phyloP scores from a whole-genome alignment of 306 rosid species.

The Amphicarpaea edgeworthii region DNA sequence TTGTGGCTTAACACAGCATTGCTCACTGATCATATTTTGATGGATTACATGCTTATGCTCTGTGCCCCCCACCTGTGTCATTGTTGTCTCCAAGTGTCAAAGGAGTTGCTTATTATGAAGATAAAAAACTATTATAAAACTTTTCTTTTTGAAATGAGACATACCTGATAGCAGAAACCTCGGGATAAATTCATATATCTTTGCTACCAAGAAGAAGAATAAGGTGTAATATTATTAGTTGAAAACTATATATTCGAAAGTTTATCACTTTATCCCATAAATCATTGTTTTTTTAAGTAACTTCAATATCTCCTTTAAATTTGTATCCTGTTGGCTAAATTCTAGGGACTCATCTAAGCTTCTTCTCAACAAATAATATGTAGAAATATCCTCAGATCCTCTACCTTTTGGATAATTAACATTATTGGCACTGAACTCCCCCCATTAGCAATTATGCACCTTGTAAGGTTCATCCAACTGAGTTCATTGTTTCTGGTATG shows the following conservation, averaged over 20 bases:
- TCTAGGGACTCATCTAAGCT: background rate
- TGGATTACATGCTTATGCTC: slow-evolving; percentile 17
- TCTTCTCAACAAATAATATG: background rate
- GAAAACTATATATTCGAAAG: slow-evolving; percentile 12
- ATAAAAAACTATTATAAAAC: background rate
- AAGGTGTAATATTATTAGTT: background rate
- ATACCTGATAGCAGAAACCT: slow-evolving; percentile 2
- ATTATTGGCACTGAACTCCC: slow-evolving; percentile 4
- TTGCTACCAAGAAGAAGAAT: slow-evolving; percentile 20
- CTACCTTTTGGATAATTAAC: slow-evolving; percentile 7
- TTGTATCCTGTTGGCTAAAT: slow-evolving; percentile 9
- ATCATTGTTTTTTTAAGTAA: background rate
- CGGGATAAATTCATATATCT: background rate
- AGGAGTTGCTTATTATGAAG: slow-evolving; percentile 2
- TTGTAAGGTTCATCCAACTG: slow-evolving; percentile 10
- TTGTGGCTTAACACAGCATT: background rate
- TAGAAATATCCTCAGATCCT: background rate
- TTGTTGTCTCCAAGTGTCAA: background rate
- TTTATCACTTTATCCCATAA: slow-evolving; percentile 35
- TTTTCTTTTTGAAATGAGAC: slow-evolving; percentile 1
- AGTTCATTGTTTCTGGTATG: slow-evolving; percentile 26
- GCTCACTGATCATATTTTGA: slow-evolving; percentile 20
- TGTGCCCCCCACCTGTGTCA: background rate
- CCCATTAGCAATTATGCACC: slow-evolving; percentile 2
- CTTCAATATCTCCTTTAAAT: background rate